Conservation (phyloP, 306 rosid species). For the Prinsepia uniflora region DNA sequence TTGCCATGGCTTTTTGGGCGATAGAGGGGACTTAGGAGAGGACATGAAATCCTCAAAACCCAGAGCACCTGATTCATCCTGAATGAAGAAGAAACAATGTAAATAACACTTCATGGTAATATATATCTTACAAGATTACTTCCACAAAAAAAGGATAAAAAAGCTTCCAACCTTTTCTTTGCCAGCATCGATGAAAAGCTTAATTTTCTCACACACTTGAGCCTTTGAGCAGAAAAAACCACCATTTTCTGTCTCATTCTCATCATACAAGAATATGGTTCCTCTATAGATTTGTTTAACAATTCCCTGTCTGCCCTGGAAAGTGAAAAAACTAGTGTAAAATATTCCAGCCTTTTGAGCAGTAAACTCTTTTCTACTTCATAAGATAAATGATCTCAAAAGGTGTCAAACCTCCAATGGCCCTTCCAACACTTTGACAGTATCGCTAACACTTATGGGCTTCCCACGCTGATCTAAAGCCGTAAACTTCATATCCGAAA, state of each 20-base stretch:
- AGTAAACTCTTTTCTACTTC: slow-evolving; percentile 6
- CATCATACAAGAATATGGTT: slow-evolving; percentile 60
- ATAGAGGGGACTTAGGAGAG: slow-evolving; percentile 85
- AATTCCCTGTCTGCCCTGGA: slow-evolving; percentile 84
- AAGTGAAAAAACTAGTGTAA: slow-evolving; percentile 24
- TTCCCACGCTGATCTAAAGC: slow-evolving; percentile 63
- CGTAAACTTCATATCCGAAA: slow-evolving; percentile 63
- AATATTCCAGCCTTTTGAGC: slow-evolving; percentile 15
- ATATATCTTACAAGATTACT: neutral
- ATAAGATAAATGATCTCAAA: slow-evolving; percentile 2
- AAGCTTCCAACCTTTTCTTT: slow-evolving; percentile 58
- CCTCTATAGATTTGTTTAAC: slow-evolving; percentile 78
- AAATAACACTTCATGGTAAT: neutral
- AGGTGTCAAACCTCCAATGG: slow-evolving; percentile 56
- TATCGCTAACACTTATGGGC: slow-evolving; percentile 64
- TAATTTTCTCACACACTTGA: slow-evolving; percentile 74
- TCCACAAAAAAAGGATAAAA: neutral
- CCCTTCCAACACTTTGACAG: slow-evolving; percentile 69
- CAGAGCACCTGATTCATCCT: slow-evolving; percentile 55
- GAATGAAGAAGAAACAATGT: slow-evolving; percentile 32
- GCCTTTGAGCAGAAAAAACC: slow-evolving; percentile 81
- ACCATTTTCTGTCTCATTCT: slow-evolving; percentile 59
- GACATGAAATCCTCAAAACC: slow-evolving; percentile 61
- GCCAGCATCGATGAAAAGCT: slow-evolving; percentile 40
- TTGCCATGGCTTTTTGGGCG: slow-evolving; percentile 81